Percentiles rank a stretch among this genome's conserved stretches.
Conservation (phyloP, 768 basidiomycete genomes). For the Mycena maculata region DNA sequence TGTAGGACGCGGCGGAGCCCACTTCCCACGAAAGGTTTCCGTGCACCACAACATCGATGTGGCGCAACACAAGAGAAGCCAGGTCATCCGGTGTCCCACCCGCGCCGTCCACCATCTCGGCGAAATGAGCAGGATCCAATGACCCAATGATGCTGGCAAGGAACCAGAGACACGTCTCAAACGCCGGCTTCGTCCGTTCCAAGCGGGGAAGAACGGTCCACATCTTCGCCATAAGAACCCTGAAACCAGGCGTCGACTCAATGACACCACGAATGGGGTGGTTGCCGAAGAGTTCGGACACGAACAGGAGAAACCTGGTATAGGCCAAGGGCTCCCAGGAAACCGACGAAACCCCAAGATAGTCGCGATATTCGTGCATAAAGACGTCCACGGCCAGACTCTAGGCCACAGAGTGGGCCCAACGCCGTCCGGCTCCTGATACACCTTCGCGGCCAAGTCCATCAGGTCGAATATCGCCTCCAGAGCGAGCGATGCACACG, state of each 20-base stretch:
- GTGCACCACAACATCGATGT: neutral
- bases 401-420: conserved; percentile 6
- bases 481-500: conserved; percentile 16
- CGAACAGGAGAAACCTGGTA: conserved; percentile 12
- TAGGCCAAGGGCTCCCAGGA: neutral
- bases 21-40: neutral
- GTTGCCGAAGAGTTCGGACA: conserved; percentile 5
- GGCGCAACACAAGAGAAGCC: neutral
- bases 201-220: conserved; percentile 5
- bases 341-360: neutral
- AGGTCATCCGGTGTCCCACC: conserved; percentile 8
- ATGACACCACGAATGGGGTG: conserved; percentile 1
- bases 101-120: conserved; percentile 10
- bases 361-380: conserved; percentile 10
- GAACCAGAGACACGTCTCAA: conserved; percentile 5
- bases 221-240: conserved; percentile 8
- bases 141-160: conserved; percentile 1
- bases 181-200: neutral
- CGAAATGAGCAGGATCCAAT: conserved; percentile 12
- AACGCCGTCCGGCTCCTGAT: conserved; percentile 1
- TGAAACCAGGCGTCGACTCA: conserved; percentile 1
- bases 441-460: neutral
- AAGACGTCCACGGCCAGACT: conserved; percentile 12
- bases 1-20: neutral
- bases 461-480: conserved; percentile 11